Percentiles rank a stretch among this genome's conserved stretches.
These are phyloP conservation scores for Ascosphaera aggregata DNA, from an alignment of 2,329 filamentous ascomycete species.

Conservation along the genomic window DNA sequence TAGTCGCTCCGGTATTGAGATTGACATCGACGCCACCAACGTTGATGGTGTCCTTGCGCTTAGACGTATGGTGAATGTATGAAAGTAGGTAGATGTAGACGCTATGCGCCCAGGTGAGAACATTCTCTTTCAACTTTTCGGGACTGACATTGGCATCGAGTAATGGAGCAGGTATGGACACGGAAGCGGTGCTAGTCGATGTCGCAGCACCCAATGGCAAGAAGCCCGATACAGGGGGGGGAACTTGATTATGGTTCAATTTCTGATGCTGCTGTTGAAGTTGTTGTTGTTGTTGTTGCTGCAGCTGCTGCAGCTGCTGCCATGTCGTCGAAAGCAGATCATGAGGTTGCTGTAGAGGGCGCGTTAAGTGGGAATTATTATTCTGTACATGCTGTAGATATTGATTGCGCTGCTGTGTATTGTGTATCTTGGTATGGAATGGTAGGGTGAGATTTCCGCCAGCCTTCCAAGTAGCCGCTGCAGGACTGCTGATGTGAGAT, in stretches of 20 bases:
- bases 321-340: background rate
- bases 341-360: background rate
- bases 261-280: background rate
- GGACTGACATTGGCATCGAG: slow-evolving; percentile 7
- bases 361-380: background rate
- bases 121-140: slow-evolving; percentile 41
- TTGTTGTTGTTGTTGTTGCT: background rate
- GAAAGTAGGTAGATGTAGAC: slow-evolving; percentile 48
- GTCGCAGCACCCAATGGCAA: slow-evolving; percentile 6
- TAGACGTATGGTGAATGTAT: slow-evolving; percentile 31
- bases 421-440: background rate
- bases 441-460: background rate
- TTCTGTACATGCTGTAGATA: background rate
- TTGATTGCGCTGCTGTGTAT: no score
- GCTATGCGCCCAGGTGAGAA: slow-evolving; percentile 44
- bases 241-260: background rate
- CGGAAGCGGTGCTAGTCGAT: slow-evolving; percentile 8
- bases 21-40: slow-evolving; percentile 5
- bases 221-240: background rate
- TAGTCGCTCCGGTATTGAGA: background rate
- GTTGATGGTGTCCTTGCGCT: slow-evolving; percentile 23
- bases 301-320: background rate
- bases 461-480: background rate
- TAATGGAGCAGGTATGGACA: slow-evolving; percentile 8
- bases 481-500: background rate